These are phyloP conservation scores for Flaveria linearis DNA, from an alignment of 129 eudicot species.

Conservation along the genomic window DNA sequence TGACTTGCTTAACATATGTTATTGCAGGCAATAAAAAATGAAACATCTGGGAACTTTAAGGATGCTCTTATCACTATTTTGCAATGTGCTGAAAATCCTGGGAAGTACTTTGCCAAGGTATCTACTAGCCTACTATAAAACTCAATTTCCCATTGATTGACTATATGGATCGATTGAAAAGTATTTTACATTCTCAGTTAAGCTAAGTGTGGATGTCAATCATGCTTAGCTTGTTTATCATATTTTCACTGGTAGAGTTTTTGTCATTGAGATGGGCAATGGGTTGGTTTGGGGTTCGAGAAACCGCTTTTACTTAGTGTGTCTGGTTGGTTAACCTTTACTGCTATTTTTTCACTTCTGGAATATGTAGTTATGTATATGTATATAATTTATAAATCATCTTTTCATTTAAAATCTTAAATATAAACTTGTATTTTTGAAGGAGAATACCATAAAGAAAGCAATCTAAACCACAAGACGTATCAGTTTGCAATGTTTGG, in stretches of 20 bases:
- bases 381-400: no score
- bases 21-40: constrained; percentile 65
- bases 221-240: background rate
- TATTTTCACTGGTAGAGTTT: background rate
- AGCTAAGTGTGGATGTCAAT: background rate
- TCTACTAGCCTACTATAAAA: background rate
- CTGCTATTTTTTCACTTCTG: no score
- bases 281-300: background rate
- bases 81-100: constrained; percentile 69
- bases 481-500: no score
- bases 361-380: no score
- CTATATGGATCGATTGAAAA: background rate
- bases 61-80: constrained; percentile 59
- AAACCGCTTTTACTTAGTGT: no score
- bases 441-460: no score
- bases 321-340: no score
- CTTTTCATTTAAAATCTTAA: no score
- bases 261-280: background rate
- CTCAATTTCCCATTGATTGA: background rate
- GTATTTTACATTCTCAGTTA: background rate
- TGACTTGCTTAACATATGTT: background rate
- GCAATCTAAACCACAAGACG: no score
- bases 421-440: no score
- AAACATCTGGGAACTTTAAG: constrained; percentile 70
- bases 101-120: constrained; percentile 77